phyloP scores from a whole-genome alignment of 768 basidiomycete genomes.

The Cyathus striatus region DNA sequence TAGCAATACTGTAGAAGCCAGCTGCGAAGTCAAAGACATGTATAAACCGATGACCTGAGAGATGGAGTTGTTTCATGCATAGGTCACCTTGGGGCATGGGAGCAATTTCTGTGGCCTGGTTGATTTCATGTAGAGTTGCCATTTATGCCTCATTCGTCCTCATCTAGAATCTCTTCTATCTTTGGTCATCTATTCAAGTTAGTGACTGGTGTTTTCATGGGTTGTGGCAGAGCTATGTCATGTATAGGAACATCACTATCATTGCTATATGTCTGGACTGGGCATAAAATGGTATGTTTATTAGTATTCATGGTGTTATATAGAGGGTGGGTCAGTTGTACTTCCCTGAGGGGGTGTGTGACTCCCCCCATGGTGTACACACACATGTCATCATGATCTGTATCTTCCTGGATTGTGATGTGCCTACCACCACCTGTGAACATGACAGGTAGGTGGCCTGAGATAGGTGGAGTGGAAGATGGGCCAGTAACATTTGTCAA shows the following conservation, averaged over 20 bases:
- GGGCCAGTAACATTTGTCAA: too few species aligned
- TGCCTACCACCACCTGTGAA: too few species aligned
- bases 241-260: slow-evolving; percentile 33
- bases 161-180: too few species aligned
- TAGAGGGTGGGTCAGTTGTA: neutral
- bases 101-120: slow-evolving; percentile 19
- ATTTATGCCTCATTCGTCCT: too few species aligned
- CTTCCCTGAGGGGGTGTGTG: neutral
- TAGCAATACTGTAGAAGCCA: slow-evolving; percentile 24
- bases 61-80: slow-evolving; percentile 25
- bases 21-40: slow-evolving; percentile 30
- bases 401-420: neutral
- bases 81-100: slow-evolving; percentile 33
- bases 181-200: too few species aligned
- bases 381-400: neutral
- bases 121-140: slow-evolving; percentile 26
- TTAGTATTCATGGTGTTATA: neutral
- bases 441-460: neutral
- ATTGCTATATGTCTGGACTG: slow-evolving; percentile 20
- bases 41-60: slow-evolving; percentile 29
- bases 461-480: neutral
- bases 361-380: neutral
- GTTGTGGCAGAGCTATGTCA: too few species aligned
- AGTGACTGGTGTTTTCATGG: too few species aligned
- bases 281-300: slow-evolving; percentile 19